These are phyloP conservation scores for Ceratocystis ficicola DNA, from an alignment of 2,329 filamentous ascomycete genomes.

Conservation along the genomic window DNA sequence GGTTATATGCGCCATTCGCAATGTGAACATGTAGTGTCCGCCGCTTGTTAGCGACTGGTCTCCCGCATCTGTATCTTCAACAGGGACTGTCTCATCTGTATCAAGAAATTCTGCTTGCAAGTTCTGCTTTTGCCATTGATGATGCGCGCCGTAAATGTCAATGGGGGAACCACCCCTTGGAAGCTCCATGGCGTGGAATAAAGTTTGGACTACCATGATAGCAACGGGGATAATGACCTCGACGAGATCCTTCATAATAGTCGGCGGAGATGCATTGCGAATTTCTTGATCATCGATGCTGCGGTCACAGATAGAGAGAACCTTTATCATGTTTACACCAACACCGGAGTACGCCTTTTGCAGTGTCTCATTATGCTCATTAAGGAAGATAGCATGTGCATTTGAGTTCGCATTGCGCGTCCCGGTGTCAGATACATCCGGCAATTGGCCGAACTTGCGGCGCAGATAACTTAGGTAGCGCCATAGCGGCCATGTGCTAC, in stretches of 20 bases:
- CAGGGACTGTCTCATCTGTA: background rate
- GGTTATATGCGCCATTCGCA: background rate
- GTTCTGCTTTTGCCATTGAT: too few species aligned
- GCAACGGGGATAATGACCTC: constrained; percentile 16
- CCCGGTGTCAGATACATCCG: background rate
- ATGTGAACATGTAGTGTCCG: background rate
- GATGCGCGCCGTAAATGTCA: too few species aligned
- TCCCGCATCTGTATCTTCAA: background rate
- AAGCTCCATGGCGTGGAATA: constrained; percentile 1
- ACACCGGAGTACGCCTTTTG: constrained; percentile 15
- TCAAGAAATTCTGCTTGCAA: background rate
- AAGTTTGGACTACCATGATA: constrained; percentile 12
- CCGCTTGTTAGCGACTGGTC: background rate
- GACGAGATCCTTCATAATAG: too few species aligned
- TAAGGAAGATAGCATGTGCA: background rate
- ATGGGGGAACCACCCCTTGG: background rate
- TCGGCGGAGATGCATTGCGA: too few species aligned
- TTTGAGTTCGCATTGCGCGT: background rate
- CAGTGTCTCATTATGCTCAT: background rate
- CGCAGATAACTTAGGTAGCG: constrained; percentile 19
- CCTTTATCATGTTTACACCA: background rate
- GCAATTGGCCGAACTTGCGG: constrained; percentile 15
- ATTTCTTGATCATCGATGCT: background rate
- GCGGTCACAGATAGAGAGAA: background rate
- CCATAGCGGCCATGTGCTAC: constrained; percentile 18